These are phyloP conservation scores for Turritis glabra DNA, from an alignment of 345 rosid genomes.

Conservation along the genomic window DNA sequence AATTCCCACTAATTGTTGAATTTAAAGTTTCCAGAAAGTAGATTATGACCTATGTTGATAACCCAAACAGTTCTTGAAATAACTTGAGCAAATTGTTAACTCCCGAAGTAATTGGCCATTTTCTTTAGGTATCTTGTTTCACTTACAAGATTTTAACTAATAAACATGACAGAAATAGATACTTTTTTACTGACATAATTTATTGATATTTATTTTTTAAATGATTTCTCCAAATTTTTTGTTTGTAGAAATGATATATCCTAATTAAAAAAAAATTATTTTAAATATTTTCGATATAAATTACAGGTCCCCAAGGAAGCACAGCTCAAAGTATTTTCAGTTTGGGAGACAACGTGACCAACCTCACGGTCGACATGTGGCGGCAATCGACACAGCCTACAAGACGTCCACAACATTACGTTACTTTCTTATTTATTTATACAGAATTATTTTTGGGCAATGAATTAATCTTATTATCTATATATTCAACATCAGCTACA, in stretches of 20 bases:
- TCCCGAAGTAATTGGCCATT: background rate
- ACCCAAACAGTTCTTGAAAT: background rate
- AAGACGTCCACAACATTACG: slow-evolving; percentile 4
- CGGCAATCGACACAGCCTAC: background rate
- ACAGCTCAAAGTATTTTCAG: slow-evolving; percentile 3
- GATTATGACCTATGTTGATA: background rate
- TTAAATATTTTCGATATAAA: background rate
- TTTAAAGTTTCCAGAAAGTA: slow-evolving; percentile 25
- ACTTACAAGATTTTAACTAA: background rate
- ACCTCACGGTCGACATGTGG: background rate
- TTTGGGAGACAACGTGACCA: slow-evolving; percentile 10
- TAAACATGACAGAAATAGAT: background rate
- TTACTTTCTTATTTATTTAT: background rate
- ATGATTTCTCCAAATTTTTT: too few relatives aligned
- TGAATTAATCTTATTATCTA: background rate
- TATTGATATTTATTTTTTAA: too few relatives aligned
- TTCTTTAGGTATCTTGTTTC: background rate
- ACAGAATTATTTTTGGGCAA: background rate
- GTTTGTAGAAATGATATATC: too few relatives aligned
- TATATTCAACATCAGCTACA: background rate
- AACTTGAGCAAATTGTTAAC: background rate
- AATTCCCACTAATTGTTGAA: slow-evolving; percentile 12
- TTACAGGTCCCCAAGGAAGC: background rate
- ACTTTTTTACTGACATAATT: too few relatives aligned
- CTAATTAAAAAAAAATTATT: background rate